Evolutionary conservation across 202 grass and related monocot species (phyloP), one percentile per base, ranked within the genome.

Genomic region (Alloteropsis angusta): DNA sequence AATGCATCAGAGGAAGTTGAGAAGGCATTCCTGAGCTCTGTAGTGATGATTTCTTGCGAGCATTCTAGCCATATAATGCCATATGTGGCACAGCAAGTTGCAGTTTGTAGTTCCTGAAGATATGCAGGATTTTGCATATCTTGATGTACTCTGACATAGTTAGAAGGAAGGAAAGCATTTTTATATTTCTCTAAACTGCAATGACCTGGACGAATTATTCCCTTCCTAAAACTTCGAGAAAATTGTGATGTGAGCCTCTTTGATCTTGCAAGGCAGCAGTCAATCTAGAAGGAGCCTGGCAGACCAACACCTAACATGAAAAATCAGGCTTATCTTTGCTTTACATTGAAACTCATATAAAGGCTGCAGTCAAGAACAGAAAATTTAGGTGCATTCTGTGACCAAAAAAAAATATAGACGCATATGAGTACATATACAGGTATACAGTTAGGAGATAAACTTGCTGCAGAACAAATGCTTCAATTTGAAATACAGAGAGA

Each of bases 1-100:
- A 65, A 80, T 44, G 65, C 82, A 5, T 78, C 86, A 7, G 55
- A 68, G 18, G 69, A 88, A 28, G 39, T 92, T 15, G 83, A 78
- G 42, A 84, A 63, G 36, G 69, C 80, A 2, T 76, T 88, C 13
- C 68, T 87, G 1, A 66, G 58, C 56, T 84, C 71, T 7, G 25
- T 92, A 48, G 36, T 50, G 34, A 76, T 17, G 41, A n/a, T n/a
- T n/a, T 19, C 69, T 4, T 87, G 70, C 76, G 38, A 26, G 3
- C 42, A 58, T 66, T 22, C 41, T 1, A 1, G 26, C 4, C 22
- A 16, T 64, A 3, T 16, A 11, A 10, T 15, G 30, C 50, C 71
- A 47, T 17, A 9, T n/a, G 5, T 25, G 49, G 38, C 17, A 7
- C 79, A 76, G 23, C 73, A 71, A 73, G 61, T 89, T 26, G 32